These are phyloP conservation scores for Mycena pura DNA, from an alignment of 768 basidiomycete species.

Conservation along the genomic window DNA sequence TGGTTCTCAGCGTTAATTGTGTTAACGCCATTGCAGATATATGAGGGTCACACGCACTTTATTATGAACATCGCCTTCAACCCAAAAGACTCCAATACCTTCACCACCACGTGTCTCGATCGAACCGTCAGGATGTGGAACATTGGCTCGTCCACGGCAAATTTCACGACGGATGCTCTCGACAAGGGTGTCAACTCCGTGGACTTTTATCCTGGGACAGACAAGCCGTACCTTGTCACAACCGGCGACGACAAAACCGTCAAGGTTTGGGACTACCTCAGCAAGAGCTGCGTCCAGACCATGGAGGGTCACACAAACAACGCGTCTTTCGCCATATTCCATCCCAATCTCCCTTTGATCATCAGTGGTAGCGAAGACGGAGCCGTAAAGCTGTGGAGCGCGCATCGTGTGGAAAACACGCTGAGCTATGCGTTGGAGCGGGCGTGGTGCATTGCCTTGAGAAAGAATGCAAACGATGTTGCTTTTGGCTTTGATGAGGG, in stretches of 20 bases:
- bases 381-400: constrained; percentile 97
- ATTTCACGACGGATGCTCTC: constrained; percentile 97
- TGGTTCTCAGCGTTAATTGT: background rate
- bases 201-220: constrained; percentile 97
- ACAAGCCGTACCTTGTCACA: constrained; percentile 96
- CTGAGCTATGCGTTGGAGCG: constrained; percentile 94
- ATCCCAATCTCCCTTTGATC: constrained; percentile 93
- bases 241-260: constrained; percentile 97
- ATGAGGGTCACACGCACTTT: constrained; percentile 98
- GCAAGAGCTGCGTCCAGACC: constrained; percentile 97
- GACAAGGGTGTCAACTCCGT: constrained; percentile 99
- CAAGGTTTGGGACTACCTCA: constrained; percentile 99
- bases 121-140: constrained; percentile 99
- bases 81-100: constrained; percentile 97
- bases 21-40: constrained; percentile 58
- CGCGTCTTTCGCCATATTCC: constrained; percentile 96
- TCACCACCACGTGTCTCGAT: constrained; percentile 96
- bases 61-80: constrained; percentile 99
- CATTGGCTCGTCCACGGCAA: constrained; percentile 79
- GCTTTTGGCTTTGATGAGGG: constrained; percentile 98
- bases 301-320: constrained; percentile 99
- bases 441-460: constrained; percentile 91
- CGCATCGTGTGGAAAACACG: constrained; percentile 95
- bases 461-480: constrained; percentile 87
- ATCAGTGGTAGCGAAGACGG: constrained; percentile 96